Base-by-base conservation (phyloP, 352 stramenopile species). In the Hyaloperonospora arabidopsidis region DNA sequence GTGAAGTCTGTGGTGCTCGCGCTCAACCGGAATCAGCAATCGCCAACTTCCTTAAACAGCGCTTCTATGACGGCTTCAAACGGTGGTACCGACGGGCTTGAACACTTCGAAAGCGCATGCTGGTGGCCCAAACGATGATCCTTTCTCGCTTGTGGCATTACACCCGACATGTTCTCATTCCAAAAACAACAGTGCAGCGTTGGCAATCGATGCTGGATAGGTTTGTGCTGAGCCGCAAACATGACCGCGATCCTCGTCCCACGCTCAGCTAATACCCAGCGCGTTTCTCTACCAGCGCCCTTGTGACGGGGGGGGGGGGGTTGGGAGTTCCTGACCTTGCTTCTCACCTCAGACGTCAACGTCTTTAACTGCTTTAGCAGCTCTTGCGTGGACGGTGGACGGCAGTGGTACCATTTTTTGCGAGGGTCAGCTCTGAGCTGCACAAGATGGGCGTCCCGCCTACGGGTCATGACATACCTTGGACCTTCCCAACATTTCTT, bases 41-140 rank as follows among this genome's bases (percentile, higher is more conserved):
- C 1, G 29, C 18, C 0, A 36, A 6, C 1, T 38, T 47, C 18
- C n/a, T 58, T 6, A 41, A 52, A 14, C 28, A 47, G 2, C 35
- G 34, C 1, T 14, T 58, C 3, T 28, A 48, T 13, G 8, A 14
- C 8, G 19, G 34, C 0, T 39, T 51, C 15, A 23, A 45, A 15
- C 2, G 45, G 4, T 58, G 43, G 43, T 23, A 57, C 10, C 40
- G 25, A n/a, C 17, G 50, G 18, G 50, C 40, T 5, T 2, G 50
- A n/a, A 50, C 50, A 28, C 25, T 57, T 38, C 18, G 36, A 5
- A 40, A 40, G 5, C 25, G 50, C 10, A 11, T 35, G 28, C n/a
- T 57, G 15, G 40, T 57, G 25, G 50, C 48, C 2, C 50, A 57
- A 45, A 38, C 50, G 6, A 17, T 45, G 38, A 35, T 56, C 19